These are phyloP conservation scores for Aspergillus pseudotamarii DNA, from an alignment of 2,329 filamentous ascomycete species.

Conservation along the genomic window DNA sequence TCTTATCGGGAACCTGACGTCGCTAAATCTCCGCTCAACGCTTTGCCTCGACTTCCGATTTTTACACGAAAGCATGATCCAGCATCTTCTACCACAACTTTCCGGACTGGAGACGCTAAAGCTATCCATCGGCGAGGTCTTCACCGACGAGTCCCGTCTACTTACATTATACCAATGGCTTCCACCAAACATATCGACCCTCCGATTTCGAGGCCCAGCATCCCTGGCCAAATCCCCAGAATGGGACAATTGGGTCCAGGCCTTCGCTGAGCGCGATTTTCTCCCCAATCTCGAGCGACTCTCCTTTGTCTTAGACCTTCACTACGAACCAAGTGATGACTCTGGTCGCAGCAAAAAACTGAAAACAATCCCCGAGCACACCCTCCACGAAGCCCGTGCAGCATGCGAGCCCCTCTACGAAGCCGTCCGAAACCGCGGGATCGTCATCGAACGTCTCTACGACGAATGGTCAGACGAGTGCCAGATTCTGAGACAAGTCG, in stretches of 20 bases:
- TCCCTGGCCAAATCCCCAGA: conserved; percentile 21
- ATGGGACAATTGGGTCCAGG: conserved; percentile 26
- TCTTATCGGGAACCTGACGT: conserved; percentile 19
- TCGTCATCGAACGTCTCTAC: conserved; percentile 20
- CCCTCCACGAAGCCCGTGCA: conserved; percentile 17
- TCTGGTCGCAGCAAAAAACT: background rate
- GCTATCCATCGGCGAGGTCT: conserved; percentile 27
- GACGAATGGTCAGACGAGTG: conserved; percentile 18
- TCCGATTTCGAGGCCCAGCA: conserved; percentile 28
- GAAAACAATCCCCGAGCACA: conserved; percentile 4
- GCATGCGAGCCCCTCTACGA: conserved; percentile 24
- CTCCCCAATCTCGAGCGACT: conserved; percentile 25
- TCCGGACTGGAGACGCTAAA: conserved; percentile 18
- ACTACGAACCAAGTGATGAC: conserved; percentile 8
- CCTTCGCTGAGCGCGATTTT: conserved; percentile 24
- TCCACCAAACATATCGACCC: conserved; percentile 25
- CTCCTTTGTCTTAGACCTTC: conserved; percentile 28
- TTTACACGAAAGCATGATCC: conserved; percentile 16
- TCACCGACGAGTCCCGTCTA: conserved; percentile 19
- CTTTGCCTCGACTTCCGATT: conserved; percentile 23
- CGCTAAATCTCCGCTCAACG: conserved; percentile 26
- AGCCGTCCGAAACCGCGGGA: conserved; percentile 19
- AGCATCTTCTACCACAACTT: conserved; percentile 18
- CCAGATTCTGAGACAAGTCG: conserved; percentile 18
- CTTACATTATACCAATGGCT: conserved; percentile 21